Evolutionary conservation across 2,329 filamentous ascomycete genomes (phyloP), one percentile per base, ranked within the genome.

Genomic region (Epicoccum nigrum): DNA sequence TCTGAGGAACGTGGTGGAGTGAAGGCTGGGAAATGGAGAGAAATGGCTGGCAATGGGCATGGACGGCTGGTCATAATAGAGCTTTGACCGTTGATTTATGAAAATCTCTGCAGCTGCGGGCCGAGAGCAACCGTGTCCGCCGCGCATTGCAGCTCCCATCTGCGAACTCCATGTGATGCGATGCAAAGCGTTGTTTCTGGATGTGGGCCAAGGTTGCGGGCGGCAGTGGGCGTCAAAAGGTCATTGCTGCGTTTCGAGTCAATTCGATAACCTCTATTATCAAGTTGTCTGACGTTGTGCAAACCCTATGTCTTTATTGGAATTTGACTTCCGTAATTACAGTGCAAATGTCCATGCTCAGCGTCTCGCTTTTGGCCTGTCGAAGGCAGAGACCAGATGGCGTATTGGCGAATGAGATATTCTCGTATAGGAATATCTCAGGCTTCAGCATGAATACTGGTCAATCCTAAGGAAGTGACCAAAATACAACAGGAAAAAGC

Each of bases 101-200:
- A 57, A 62, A 64, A 60, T 64, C 55, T 62, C 61, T 64, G 61
- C 61, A 58, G 46, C 48, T 45, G 54, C 57, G 60, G 57, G 55
- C 61, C 61, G 61, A 60, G 54, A 45, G 30, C 37, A 51, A 40
- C 56, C 55, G 57, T 49, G 40, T 44, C 48, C 53, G 49, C 48
- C 53, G 49, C 48, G 42, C 41, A 19, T 25, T 51, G 48, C 48
- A 49, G 46, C 40, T 45, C 34, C n/a, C 21, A 25, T 28, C 45
- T 41, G 48, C 35, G 48, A 51, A 51, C 48, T 45, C 45, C 15
- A 45, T 45, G 41, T 41, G 41, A 37, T 45, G 48, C 41, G 42
- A 51, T 51, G 41, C 48, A 45, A 45, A 51, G 41, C 48, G 41
- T n/a, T 35, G 30, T 11, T 12, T 21, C 27, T 7, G 30, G 21